phyloP scores from a whole-genome alignment of 176 grass and related monocot genomes.

The Rhynchospora breviuscula region DNA sequence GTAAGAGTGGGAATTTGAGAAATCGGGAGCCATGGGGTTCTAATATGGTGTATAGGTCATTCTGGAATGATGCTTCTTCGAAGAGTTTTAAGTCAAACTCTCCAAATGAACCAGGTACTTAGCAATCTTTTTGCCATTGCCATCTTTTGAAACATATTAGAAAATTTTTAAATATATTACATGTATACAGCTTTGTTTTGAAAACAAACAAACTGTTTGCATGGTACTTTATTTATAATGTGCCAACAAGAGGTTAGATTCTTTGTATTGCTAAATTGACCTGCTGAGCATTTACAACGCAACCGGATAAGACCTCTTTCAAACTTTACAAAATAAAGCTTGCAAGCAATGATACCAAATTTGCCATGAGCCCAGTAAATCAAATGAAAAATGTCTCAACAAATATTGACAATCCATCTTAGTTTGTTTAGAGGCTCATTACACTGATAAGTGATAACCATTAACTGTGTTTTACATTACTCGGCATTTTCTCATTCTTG shows the following conservation, averaged over 20 bases:
- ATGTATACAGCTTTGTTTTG: neutral
- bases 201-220: neutral
- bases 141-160: neutral
- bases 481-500: neutral
- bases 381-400: neutral
- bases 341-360: neutral
- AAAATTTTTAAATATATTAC: neutral
- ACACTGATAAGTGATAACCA: neutral
- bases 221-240: neutral
- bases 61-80: conserved; percentile 37
- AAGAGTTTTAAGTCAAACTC: conserved; percentile 34
- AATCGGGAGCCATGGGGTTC: conserved; percentile 34
- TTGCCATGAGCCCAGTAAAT: neutral
- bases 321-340: neutral
- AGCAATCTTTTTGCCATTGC: too few relatives aligned
- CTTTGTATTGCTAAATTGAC: neutral
- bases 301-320: neutral
- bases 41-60: conserved; percentile 24
- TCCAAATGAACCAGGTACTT: conserved; percentile 31
- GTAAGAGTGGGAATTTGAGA: conserved; percentile 44
- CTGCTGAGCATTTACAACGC: neutral
- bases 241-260: neutral
- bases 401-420: neutral
- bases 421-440: neutral
- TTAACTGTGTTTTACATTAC: neutral